These are phyloP conservation scores for Mucor indicus DNA, from an alignment of 371 early-diverging fungal genomes.

Conservation along the genomic window DNA sequence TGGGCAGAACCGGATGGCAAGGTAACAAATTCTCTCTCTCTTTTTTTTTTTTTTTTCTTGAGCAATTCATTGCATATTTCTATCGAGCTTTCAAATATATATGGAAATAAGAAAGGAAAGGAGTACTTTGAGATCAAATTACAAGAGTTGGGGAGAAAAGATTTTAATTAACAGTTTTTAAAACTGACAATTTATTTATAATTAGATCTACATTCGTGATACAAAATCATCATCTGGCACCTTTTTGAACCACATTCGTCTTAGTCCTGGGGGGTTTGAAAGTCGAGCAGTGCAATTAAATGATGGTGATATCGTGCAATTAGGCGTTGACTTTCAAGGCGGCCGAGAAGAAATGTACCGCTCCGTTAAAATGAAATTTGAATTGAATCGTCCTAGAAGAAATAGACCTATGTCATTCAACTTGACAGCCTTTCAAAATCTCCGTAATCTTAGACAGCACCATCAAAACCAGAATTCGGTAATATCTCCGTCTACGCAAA, in stretches of 20 bases:
- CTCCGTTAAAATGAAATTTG: conserved; percentile 74
- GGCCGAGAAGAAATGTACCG: conserved; percentile 68
- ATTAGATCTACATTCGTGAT: conserved; percentile 85
- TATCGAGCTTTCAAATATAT: no score
- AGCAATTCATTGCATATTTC: no score
- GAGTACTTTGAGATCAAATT: no score
- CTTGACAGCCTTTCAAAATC: conserved; percentile 36
- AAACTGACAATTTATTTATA: not conserved
- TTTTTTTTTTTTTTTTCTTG: not conserved
- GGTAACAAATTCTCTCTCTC: conserved; percentile 32
- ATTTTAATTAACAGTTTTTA: no score
- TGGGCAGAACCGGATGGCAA: conserved; percentile 74
- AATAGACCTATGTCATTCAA: conserved; percentile 32
- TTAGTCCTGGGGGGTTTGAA: conserved; percentile 86
- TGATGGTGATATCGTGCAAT: conserved; percentile 92
- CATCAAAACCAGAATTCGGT: conserved; percentile 1
- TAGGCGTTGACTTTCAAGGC: conserved; percentile 97
- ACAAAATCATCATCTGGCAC: conserved; percentile 96
- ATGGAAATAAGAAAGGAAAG: no score
- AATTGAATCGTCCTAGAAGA: conserved; percentile 58
- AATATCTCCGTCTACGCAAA: not conserved
- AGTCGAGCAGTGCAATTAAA: conserved; percentile 80
- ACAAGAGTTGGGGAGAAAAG: no score
- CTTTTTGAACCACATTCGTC: conserved; percentile 90
- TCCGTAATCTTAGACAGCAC: conserved; percentile 27